Conservation (phyloP, 2,329 filamentous ascomycete species). For the Epichloe hybrida region DNA sequence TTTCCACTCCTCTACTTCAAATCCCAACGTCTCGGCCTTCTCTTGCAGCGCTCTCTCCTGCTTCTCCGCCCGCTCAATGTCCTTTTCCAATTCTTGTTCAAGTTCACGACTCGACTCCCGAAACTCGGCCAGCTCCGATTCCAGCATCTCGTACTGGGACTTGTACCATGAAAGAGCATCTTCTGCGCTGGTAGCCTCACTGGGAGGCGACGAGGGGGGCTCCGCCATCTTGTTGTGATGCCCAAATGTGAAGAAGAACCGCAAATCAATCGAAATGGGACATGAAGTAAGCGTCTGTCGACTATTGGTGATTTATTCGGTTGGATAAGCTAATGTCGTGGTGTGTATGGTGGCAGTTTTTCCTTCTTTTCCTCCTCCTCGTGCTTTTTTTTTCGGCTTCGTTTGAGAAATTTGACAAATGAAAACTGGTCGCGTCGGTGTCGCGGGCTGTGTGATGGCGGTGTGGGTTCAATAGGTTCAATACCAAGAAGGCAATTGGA, state of each 20-base stretch:
- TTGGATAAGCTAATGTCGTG: not conserved
- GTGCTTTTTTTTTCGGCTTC: not conserved
- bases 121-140: conserved; percentile 85
- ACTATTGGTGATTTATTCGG: not conserved
- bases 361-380: not conserved
- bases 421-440: conserved; percentile 1
- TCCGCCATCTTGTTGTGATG: conserved; percentile 33
- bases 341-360: not conserved
- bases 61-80: conserved; percentile 91
- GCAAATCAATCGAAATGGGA: not conserved
- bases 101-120: conserved; percentile 87
- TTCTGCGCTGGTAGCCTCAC: conserved; percentile 41
- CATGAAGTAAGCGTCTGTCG: not conserved
- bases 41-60: conserved; percentile 74
- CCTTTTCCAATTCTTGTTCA: conserved; percentile 88
- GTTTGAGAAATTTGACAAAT: conserved; percentile 1
- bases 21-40: conserved; percentile 71
- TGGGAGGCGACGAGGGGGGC: conserved; percentile 48
- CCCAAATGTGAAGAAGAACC: not conserved
- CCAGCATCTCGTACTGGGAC: conserved; percentile 82
- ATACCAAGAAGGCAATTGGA: not conserved
- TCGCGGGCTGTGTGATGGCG: not conserved
- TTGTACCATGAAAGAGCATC: conserved; percentile 92
- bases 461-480: not conserved
- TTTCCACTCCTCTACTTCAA: conserved; percentile 98